phyloP scores from a whole-genome alignment of 169 alveolate species.

The Cytauxzoon felis region DNA sequence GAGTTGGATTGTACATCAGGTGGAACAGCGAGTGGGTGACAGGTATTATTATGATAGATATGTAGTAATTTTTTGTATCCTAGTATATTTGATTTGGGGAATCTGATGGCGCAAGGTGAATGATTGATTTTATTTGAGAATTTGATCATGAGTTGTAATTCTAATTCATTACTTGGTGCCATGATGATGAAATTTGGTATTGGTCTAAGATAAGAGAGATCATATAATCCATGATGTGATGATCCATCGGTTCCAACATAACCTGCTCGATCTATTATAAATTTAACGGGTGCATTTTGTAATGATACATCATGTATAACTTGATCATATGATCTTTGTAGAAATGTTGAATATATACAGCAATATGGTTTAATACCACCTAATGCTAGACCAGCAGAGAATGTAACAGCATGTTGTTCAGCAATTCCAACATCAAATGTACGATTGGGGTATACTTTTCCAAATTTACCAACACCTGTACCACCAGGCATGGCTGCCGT shows the following conservation, averaged over 20 bases:
- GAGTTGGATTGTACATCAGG: too few species aligned
- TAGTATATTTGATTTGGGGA: conserved; percentile 30
- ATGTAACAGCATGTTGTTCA: conserved; percentile 87
- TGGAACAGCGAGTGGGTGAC: too few species aligned
- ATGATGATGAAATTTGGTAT: conserved; percentile 72
- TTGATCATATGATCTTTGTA: conserved; percentile 85
- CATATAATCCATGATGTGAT: conserved; percentile 86
- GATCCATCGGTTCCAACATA: conserved; percentile 83
- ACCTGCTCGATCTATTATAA: conserved; percentile 79
- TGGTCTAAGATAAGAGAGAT: conserved; percentile 71
- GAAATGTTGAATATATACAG: conserved; percentile 79
- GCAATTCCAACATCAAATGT: conserved; percentile 86
- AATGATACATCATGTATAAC: conserved; percentile 77
- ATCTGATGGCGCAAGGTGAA: conserved; percentile 42
- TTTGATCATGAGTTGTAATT: conserved; percentile 53
- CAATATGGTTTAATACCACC: conserved; percentile 74
- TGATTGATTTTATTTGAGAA: conserved; percentile 16
- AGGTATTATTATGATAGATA: background rate
- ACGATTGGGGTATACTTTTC: conserved; percentile 65
- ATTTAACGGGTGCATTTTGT: conserved; percentile 75
- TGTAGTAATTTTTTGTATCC: conserved; percentile 3
- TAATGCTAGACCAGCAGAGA: conserved; percentile 81
- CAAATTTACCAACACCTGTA: conserved; percentile 75
- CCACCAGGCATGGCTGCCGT: conserved; percentile 87
- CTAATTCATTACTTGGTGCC: conserved; percentile 78